phyloP scores from a whole-genome alignment of 2,329 filamentous ascomycete species.

The Elsinoe batatas region DNA sequence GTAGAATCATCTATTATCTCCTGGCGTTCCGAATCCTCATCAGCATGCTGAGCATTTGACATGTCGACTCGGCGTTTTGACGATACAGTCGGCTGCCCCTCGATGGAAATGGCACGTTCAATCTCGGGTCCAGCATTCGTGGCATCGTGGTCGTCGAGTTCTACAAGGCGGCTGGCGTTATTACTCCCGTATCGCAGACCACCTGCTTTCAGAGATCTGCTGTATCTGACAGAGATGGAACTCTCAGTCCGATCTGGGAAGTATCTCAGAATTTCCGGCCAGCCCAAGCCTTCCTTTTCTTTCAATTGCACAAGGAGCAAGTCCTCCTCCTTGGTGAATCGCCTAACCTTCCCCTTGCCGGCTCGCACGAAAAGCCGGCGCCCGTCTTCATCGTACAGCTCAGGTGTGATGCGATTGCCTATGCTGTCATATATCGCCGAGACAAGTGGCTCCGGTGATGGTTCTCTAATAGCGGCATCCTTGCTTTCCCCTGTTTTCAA shows the following conservation, averaged over 20 bases:
- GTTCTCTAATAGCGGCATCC: not conserved
- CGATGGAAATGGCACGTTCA: not conserved
- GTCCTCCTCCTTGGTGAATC: conserved; percentile 24
- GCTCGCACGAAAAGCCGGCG: not conserved
- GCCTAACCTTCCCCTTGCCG: not conserved
- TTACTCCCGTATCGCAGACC: not conserved
- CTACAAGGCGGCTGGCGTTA: not conserved
- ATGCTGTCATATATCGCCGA: not conserved
- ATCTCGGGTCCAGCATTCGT: not conserved
- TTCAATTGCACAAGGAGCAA: conserved; percentile 32
- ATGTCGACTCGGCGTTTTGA: not conserved
- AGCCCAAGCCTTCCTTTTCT: conserved; percentile 29
- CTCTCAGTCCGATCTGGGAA: conserved; percentile 26
- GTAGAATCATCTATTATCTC: too few relatives aligned
- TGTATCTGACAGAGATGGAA: conserved; percentile 23
- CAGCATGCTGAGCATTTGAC: too few relatives aligned
- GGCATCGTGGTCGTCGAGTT: not conserved
- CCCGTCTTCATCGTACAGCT: not conserved
- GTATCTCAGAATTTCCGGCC: conserved; percentile 28
- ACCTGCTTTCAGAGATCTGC: conserved; percentile 10
- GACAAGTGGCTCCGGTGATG: not conserved
- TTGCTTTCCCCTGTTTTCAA: not conserved
- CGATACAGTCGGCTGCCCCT: not conserved
- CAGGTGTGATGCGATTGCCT: not conserved
- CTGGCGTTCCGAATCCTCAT: too few relatives aligned